Percentiles rank a stretch among this genome's conserved stretches.
These are phyloP conservation scores for Penicillium antarcticum DNA, from an alignment of 495 filamentous ascomycete species.

Conservation along the genomic window DNA sequence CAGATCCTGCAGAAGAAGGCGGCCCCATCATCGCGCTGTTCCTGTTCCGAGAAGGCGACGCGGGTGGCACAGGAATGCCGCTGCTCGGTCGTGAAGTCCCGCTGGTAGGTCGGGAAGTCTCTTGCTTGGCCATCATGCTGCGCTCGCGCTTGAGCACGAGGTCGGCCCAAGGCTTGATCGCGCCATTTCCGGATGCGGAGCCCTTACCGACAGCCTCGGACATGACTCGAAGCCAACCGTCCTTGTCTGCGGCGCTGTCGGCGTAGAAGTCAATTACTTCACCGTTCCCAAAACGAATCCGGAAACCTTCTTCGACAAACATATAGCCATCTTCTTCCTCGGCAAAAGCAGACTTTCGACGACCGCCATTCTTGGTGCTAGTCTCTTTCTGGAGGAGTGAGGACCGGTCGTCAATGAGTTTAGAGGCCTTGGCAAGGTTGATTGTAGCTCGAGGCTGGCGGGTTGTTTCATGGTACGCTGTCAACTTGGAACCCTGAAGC, in stretches of 20 bases:
- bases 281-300: constrained; percentile 95
- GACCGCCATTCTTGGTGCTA: constrained; percentile 66
- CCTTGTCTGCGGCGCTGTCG: constrained; percentile 78
- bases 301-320: constrained; percentile 99
- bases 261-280: constrained; percentile 99
- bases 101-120: constrained; percentile 24
- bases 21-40: constrained; percentile 18
- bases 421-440: constrained; percentile 89
- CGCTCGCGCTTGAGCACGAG: constrained; percentile 61
- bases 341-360: constrained; percentile 90
- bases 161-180: constrained; percentile 71
- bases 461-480: constrained; percentile 93
- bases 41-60: constrained; percentile 26
- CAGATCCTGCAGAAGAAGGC: constrained; percentile 28
- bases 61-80: constrained; percentile 4
- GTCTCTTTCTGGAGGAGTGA: constrained; percentile 77
- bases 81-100: not conserved
- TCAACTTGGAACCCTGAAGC: constrained; percentile 83
- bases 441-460: constrained; percentile 95
- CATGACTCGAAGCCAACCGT: constrained; percentile 93
- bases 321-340: constrained; percentile 99
- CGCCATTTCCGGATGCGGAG: constrained; percentile 34
- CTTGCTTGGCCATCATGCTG: constrained; percentile 32
- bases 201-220: constrained; percentile 77
- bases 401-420: constrained; percentile 90